These are phyloP conservation scores for Entomophthora muscae DNA, from an alignment of 371 early-diverging fungal genomes.

Conservation along the genomic window DNA sequence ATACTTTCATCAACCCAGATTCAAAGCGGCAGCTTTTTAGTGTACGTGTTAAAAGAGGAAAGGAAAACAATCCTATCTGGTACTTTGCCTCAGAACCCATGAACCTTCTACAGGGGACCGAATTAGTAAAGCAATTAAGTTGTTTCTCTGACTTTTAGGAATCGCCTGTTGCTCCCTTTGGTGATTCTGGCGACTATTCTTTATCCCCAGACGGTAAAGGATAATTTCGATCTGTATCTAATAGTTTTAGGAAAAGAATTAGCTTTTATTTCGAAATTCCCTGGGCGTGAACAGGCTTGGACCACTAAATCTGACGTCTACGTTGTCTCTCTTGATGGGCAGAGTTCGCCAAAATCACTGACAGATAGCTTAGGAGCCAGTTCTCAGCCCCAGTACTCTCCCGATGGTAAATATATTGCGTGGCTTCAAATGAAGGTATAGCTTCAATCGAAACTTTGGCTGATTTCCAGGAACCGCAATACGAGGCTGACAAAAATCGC, in stretches of 20 bases:
- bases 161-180: slow-evolving; percentile 33
- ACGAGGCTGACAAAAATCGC: slow-evolving; percentile 62
- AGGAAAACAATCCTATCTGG: slow-evolving; percentile 6
- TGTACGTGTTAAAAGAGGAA: slow-evolving; percentile 9
- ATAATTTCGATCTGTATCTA: neutral
- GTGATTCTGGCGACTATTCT: slow-evolving; percentile 33
- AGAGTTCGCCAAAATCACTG: slow-evolving; percentile 20
- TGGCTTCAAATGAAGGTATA: slow-evolving; percentile 54
- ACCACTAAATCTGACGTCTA: slow-evolving; percentile 53
- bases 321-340: slow-evolving; percentile 30
- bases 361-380: slow-evolving; percentile 42
- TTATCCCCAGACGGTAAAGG: slow-evolving; percentile 36
- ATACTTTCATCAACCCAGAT: slow-evolving; percentile 22
- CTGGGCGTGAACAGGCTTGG: slow-evolving; percentile 50
- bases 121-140: slow-evolving; percentile 1
- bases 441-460: neutral
- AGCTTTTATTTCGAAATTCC: slow-evolving; percentile 51
- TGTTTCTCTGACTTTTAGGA: slow-evolving; percentile 13
- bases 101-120: slow-evolving; percentile 24
- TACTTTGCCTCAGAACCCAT: slow-evolving; percentile 19
- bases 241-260: slow-evolving; percentile 17
- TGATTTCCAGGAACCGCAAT: slow-evolving; percentile 22
- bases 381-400: slow-evolving; percentile 36
- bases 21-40: slow-evolving; percentile 21
- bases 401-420: slow-evolving; percentile 35